phyloP scores from a whole-genome alignment of 148 eudicot species.

The Polygonum aviculare region DNA sequence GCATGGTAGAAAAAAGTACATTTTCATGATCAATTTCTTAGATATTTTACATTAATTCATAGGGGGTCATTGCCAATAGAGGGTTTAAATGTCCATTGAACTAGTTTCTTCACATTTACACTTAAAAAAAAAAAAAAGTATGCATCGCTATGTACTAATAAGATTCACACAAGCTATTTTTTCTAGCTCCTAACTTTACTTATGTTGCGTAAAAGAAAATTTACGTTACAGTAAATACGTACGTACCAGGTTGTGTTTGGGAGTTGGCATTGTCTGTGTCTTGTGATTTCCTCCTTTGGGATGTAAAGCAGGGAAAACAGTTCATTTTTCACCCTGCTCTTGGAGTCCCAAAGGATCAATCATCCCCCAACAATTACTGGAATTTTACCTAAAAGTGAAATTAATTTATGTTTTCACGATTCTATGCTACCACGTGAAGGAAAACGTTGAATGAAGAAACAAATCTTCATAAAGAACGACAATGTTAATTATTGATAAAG shows the following conservation, averaged over 20 bases:
- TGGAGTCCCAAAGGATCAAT: neutral
- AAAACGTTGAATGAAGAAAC: neutral
- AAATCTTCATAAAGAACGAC: neutral
- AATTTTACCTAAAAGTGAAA: neutral
- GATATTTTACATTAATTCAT: neutral
- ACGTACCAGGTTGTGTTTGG: neutral
- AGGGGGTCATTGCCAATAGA: neutral
- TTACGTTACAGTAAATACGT: neutral
- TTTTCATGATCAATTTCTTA: neutral
- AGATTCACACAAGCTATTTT: neutral
- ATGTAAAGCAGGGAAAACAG: slow-evolving; percentile 62
- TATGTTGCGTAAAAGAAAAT: neutral
- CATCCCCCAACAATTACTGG: neutral
- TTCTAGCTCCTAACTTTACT: neutral
- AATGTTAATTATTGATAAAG: neutral
- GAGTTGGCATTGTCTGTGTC: slow-evolving; percentile 15
- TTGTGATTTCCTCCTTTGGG: slow-evolving; percentile 33
- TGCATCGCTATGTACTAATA: neutral
- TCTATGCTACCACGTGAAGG: neutral
- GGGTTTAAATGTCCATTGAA: neutral
- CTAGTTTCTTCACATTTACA: neutral
- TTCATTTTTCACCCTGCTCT: slow-evolving; percentile 4
- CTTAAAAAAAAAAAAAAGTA: neutral
- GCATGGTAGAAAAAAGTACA: neutral
- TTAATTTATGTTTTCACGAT: neutral